Evolutionary conservation across 2,329 filamentous ascomycete genomes (phyloP), one percentile per base, ranked within the genome.

Genomic region (Aulographum hederae): DNA sequence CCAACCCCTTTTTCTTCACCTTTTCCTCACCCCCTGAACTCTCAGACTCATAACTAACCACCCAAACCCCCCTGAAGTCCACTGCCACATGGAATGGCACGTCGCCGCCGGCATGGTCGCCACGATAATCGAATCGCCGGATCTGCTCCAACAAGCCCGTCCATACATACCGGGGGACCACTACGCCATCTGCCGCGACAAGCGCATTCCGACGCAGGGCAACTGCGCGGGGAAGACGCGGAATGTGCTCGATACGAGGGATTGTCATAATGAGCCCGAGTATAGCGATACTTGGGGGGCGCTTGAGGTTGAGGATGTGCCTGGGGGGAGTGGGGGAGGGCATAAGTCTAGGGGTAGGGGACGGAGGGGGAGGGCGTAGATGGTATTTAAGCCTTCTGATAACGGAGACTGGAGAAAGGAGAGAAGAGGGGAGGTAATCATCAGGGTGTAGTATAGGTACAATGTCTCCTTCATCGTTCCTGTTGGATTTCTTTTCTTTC

Each of bases 161-260:
- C 41, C 77, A 21, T 56, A 52, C 0, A 66, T 91, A 13, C 78
- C 79, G 0, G 46, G 61, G 18, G 62, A 73, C 36, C 71, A 78
- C 42, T 54, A 63, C 27, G 65, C 67, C 5, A 65, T 55, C 3
- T 86, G 79, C 46, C 53, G 54, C 4, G 64, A 58, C 0, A 57
- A 48, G 0, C 53, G 56, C 5, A 50, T 69, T 0, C 60, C 68
- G 1, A 65, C 56, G 0, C 43, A 45, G 3, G 81, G 81, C 3
- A 89, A 89, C 43, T 81, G 80, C 0, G 81, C 78, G 0, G 81
- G 63, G 0, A 82, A 84, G 43, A 73, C 67, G 0, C 48, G 52
- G 0, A 53, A 85, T 40, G 53, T 69, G 6, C 53, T 79, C 0
- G 67, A 89, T 38, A 28, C 14, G 15, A 28, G 15, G 6, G 26